Evolutionary conservation across 129 eudicot genomes (phyloP), one percentile per base, ranked within the genome.

Genomic region (Tagetes patula): DNA sequence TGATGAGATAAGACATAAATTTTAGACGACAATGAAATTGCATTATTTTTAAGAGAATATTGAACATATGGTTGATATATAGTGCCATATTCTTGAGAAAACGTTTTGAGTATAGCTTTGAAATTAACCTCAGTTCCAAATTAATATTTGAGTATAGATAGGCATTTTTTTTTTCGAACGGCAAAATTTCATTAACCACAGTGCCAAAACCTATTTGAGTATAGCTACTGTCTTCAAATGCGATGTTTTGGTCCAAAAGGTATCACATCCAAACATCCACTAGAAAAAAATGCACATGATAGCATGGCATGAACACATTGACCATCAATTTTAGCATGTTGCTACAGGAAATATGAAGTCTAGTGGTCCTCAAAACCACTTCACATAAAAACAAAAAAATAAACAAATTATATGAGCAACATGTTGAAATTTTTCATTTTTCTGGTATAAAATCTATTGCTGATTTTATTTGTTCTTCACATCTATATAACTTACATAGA

Each of bases 281-380:
- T 3, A 52, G 4, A 8, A n/a, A 14, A 52, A 53, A 20, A 5
- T 53, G 32, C n/a, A 52, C 34, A 20, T 20, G 2, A 20, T 20
- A 20, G 27, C 27, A 20, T 20, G 27, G 27, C 27, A 20, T 20
- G 27, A 20, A 20, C 27, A 20, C 27, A 20, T 20, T 20, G 60
- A 54, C 4, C 60, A 54, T 54, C 60, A 54, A 6, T 54, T 3
- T 54, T 27, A 13, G 60, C 36, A 33, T 6, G 50, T 54, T 65
- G 67, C 55, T 53, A 67, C 67, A 60, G 27, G 65, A 31, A 6
- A 36, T 27, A 33, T 36, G 31, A 38, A 20, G 20, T 38, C 65
- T 6, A 55, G 47, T 41, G 77, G 72, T 71, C 77, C 82, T 70
- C 75, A 67, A 49, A 64, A 71, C 77, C 82, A 52, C 77, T 41